Evolutionary conservation across 2,329 filamentous ascomycete species (phyloP).

Genomic region (Nemania bipapillata): DNA sequence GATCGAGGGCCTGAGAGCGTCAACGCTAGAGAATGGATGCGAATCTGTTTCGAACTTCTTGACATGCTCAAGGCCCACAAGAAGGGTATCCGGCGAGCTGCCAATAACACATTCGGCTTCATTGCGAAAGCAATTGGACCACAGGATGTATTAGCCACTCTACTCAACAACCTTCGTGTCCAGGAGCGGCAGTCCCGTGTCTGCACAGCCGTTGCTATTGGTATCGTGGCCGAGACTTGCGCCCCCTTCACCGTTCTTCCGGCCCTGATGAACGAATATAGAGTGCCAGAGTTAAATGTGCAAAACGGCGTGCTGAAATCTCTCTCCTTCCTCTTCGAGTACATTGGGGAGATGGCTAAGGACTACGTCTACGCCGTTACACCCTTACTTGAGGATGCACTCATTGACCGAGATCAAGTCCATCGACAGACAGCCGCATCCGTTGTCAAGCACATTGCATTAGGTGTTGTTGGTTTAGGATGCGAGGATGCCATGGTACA

Average conservation of each 20-base stretch:
- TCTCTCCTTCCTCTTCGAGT: slow-evolving; percentile 96
- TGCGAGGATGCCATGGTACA: slow-evolving; percentile 99
- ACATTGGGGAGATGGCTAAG: slow-evolving; percentile 99
- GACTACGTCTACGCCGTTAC: slow-evolving; percentile 99
- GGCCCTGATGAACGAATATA: slow-evolving; percentile 98
- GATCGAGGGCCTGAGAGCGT: slow-evolving; percentile 96
- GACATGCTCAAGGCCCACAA: slow-evolving; percentile 99
- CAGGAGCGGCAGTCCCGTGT: slow-evolving; percentile 98
- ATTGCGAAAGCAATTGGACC: slow-evolving; percentile 99
- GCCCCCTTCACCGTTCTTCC: slow-evolving; percentile 98
- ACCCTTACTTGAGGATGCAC: slow-evolving; percentile 91
- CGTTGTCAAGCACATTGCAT: slow-evolving; percentile 96
- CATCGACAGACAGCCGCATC: slow-evolving; percentile 96
- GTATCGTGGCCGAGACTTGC: slow-evolving; percentile 97
- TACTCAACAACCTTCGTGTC: slow-evolving; percentile 95
- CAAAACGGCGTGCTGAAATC: slow-evolving; percentile 99
- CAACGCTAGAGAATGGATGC: slow-evolving; percentile 98
- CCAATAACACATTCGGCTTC: slow-evolving; percentile 99
- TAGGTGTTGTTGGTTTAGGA: slow-evolving; percentile 95
- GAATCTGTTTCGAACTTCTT: slow-evolving; percentile 97
- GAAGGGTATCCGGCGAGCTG: slow-evolving; percentile 96
- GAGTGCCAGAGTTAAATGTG: slow-evolving; percentile 96
- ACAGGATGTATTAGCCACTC: slow-evolving; percentile 93
- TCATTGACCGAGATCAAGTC: slow-evolving; percentile 97
- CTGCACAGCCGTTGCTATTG: slow-evolving; percentile 97